Conservation (phyloP, 2,329 filamentous ascomycete genomes). For the Teratosphaeria zuluensis region DNA sequence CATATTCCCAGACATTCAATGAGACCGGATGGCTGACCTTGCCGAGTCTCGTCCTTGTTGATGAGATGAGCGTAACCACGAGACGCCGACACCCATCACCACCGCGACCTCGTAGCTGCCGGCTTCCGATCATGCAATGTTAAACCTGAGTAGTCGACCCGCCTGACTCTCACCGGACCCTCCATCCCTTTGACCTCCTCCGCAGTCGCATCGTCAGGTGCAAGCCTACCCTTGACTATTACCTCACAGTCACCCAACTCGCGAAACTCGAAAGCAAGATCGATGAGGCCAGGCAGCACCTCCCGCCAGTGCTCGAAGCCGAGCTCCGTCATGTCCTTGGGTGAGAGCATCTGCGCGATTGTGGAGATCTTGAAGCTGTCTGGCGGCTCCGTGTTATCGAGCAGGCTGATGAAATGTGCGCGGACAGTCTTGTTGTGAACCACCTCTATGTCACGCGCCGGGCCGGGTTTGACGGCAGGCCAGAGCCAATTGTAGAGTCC, state of each 20-base stretch:
- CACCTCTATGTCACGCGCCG: slow-evolving; percentile 16
- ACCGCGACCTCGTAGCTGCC: neutral
- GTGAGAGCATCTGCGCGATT: slow-evolving; percentile 35
- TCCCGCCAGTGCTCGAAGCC: slow-evolving; percentile 36
- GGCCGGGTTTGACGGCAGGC: slow-evolving; percentile 4
- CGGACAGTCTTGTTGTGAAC: slow-evolving; percentile 17
- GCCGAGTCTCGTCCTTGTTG: neutral
- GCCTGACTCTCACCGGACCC: slow-evolving; percentile 36
- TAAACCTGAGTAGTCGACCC: slow-evolving; percentile 5
- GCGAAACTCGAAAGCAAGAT: slow-evolving; percentile 36
- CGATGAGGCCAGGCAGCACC: slow-evolving; percentile 35
- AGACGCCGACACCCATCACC: neutral
- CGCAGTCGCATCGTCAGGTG: neutral
- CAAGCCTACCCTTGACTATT: slow-evolving; percentile 32
- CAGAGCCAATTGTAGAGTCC: slow-evolving; percentile 5
- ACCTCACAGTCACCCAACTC: slow-evolving; percentile 38
- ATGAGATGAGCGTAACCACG: neutral
- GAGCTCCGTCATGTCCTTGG: slow-evolving; percentile 27
- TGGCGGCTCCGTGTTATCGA: slow-evolving; percentile 28
- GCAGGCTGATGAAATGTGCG: slow-evolving; percentile 16
- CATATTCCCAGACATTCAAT: neutral
- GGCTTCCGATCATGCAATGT: neutral
- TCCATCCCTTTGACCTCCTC: slow-evolving; percentile 29
- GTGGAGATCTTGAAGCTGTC: slow-evolving; percentile 44
- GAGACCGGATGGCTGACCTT: neutral